These are phyloP conservation scores for Colletotrichum tofieldiae DNA, from an alignment of 2,329 filamentous ascomycete genomes.

Conservation along the genomic window DNA sequence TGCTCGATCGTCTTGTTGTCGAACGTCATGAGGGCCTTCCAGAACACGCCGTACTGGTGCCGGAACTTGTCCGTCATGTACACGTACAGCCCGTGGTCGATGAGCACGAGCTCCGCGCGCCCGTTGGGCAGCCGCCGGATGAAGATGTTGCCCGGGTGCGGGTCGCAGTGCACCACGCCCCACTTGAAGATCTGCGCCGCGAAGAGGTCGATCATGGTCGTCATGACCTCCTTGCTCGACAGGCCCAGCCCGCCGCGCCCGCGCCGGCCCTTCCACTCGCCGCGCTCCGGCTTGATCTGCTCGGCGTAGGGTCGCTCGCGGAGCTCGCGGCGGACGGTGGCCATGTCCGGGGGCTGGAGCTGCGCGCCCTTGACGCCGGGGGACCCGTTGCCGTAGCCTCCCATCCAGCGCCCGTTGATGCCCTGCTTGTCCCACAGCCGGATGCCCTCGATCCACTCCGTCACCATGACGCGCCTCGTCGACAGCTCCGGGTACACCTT, in stretches of 20 bases:
- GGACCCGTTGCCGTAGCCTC: slow-evolving; percentile 82
- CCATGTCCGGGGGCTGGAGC: slow-evolving; percentile 67
- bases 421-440: slow-evolving; percentile 92
- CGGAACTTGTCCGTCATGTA: slow-evolving; percentile 89
- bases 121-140: slow-evolving; percentile 87
- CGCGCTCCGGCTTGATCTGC: slow-evolving; percentile 84
- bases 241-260: slow-evolving; percentile 88
- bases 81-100: slow-evolving; percentile 97
- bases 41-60: slow-evolving; percentile 89
- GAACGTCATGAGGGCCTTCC: slow-evolving; percentile 94
- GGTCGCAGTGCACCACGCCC: slow-evolving; percentile 96
- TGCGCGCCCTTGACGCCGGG: slow-evolving; percentile 81
- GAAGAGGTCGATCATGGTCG: slow-evolving; percentile 96
- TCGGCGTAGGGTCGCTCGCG: slow-evolving; percentile 69
- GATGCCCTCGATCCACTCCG: slow-evolving; percentile 98
- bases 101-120: slow-evolving; percentile 91
- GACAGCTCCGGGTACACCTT: slow-evolving; percentile 87
- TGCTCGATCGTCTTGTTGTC: slow-evolving; percentile 85
- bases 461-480: slow-evolving; percentile 88
- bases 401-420: slow-evolving; percentile 83
- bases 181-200: slow-evolving; percentile 98
- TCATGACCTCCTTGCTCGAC: slow-evolving; percentile 89
- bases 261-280: slow-evolving; percentile 81
- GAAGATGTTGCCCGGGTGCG: slow-evolving; percentile 98
- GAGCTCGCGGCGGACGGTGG: slow-evolving; percentile 61